phyloP scores from a whole-genome alignment of 2,329 filamentous ascomycete species.

The Curvularia sp. region DNA sequence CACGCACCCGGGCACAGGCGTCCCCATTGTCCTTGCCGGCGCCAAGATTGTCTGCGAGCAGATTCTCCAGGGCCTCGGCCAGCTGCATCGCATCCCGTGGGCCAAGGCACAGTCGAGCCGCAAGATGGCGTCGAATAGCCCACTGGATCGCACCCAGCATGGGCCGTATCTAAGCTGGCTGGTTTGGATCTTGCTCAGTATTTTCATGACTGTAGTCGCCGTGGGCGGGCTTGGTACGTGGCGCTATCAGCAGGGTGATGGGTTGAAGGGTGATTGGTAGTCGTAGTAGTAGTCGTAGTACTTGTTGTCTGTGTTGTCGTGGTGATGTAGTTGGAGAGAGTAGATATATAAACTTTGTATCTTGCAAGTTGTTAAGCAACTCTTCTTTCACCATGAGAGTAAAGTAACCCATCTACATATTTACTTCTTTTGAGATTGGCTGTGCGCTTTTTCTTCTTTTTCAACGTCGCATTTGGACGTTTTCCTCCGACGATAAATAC shows the following conservation, averaged over 20 bases:
- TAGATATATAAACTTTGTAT: too few species aligned
- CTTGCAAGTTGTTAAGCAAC: too few species aligned
- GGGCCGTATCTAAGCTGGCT: slow-evolving; percentile 24
- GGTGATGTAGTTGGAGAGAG: neutral
- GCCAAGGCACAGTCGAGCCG: slow-evolving; percentile 10
- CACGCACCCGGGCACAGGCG: slow-evolving; percentile 78
- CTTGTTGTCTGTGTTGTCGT: neutral
- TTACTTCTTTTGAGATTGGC: too few species aligned
- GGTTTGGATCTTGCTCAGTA: slow-evolving; percentile 24
- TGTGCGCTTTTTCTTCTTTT: too few species aligned
- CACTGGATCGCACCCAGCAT: slow-evolving; percentile 30
- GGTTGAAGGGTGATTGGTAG: slow-evolving; percentile 10
- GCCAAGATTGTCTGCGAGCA: slow-evolving; percentile 68
- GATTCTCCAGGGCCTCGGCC: slow-evolving; percentile 53
- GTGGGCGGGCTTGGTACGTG: neutral
- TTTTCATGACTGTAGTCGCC: slow-evolving; percentile 15
- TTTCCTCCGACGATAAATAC: neutral
- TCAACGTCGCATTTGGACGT: too few species aligned
- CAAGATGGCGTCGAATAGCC: slow-evolving; percentile 3
- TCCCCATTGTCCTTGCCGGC: slow-evolving; percentile 75
- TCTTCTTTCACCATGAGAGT: too few species aligned
- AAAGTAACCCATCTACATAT: too few species aligned
- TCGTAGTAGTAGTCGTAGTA: too few species aligned
- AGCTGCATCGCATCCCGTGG: slow-evolving; percentile 52
- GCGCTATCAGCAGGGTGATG: slow-evolving; percentile 1